phyloP scores from a whole-genome alignment of 495 filamentous ascomycete genomes.

The Xylaria nigripes region DNA sequence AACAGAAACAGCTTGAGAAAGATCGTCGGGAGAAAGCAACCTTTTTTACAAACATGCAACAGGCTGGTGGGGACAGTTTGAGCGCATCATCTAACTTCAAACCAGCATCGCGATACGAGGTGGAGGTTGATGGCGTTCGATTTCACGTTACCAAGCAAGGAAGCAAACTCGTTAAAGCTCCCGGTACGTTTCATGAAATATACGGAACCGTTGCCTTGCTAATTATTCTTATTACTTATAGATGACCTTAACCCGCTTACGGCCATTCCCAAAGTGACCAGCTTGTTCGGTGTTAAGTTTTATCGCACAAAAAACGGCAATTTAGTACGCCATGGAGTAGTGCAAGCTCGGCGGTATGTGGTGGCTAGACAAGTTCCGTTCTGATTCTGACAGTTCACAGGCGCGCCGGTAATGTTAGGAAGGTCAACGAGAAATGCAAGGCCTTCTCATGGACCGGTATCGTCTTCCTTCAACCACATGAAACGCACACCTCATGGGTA shows the following conservation, averaged over 20 bases:
- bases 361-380: background rate
- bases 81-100: slow-evolving; percentile 27
- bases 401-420: slow-evolving; percentile 47
- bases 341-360: slow-evolving; percentile 60
- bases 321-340: slow-evolving; percentile 65
- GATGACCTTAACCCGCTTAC: slow-evolving; percentile 56
- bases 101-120: slow-evolving; percentile 46
- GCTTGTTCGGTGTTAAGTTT: slow-evolving; percentile 76
- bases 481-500: slow-evolving; percentile 25
- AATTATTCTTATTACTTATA: slow-evolving; percentile 40
- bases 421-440: slow-evolving; percentile 74
- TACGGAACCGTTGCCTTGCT: slow-evolving; percentile 1
- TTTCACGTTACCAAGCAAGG: slow-evolving; percentile 71
- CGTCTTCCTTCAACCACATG: slow-evolving; percentile 35
- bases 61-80: slow-evolving; percentile 29
- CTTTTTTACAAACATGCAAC: slow-evolving; percentile 35
- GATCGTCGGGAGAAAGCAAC: slow-evolving; percentile 58
- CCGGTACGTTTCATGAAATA: slow-evolving; percentile 43
- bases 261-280: slow-evolving; percentile 69
- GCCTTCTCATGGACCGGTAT: slow-evolving; percentile 90
- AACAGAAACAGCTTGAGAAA: slow-evolving; percentile 49
- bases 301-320: slow-evolving; percentile 88
- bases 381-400: slow-evolving; percentile 26
- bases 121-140: slow-evolving; percentile 65
- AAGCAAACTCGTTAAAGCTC: slow-evolving; percentile 71